Base-by-base conservation (phyloP, 1,284 basidiomycete species). In the Puccinia novopanici region DNA sequence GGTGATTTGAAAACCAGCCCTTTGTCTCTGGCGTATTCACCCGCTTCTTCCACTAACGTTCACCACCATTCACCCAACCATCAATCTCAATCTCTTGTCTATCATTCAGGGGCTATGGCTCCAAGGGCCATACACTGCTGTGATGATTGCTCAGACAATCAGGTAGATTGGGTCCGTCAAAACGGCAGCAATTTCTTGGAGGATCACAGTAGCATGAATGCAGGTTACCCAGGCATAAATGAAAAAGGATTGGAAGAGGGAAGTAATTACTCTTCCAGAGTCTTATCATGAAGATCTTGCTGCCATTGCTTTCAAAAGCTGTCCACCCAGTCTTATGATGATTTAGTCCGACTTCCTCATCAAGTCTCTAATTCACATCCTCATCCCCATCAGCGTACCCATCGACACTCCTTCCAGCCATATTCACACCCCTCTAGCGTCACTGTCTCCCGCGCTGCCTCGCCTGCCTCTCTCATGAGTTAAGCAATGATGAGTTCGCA, bases 351-450 rank as follows among this genome's bases (percentile, higher is more conserved):
- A 24, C 63, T 40, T 55, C 67, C 75, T 30, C 75, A 77, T 27
- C 59, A 77, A 68, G 63, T 77, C 48, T 68, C 75, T 8, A 63
- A 50, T 63, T 34, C 37, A 37, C 34, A 76, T 37, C 61, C 61
- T 22, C 57, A 67, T 67, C 48, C 75, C 30, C 61, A 77, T 55
- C 75, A 68, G n/a, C 75, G 75, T 12, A 54, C 63, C n/a, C 75
- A 77, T 71, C 65, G 67, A 12, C 65, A 78, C 57, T 65, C 76
- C 40, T 78, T 71, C 34, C 76, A 70, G 59, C 76, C 76, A 27
- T 78, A 78, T 59, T 77, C 75, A 54, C 63, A 77, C 67, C 48
- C 75, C 12, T 77, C 75, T 67, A 77, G 75, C 24, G 55, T 61
- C 3, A 77, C 19, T 34, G 54, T 71, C 40, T 78, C 76, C 13